Evolutionary conservation across 257 asterid species (phyloP), one percentile per base, ranked within the genome.

Genomic region (Pogostemon cablin): DNA sequence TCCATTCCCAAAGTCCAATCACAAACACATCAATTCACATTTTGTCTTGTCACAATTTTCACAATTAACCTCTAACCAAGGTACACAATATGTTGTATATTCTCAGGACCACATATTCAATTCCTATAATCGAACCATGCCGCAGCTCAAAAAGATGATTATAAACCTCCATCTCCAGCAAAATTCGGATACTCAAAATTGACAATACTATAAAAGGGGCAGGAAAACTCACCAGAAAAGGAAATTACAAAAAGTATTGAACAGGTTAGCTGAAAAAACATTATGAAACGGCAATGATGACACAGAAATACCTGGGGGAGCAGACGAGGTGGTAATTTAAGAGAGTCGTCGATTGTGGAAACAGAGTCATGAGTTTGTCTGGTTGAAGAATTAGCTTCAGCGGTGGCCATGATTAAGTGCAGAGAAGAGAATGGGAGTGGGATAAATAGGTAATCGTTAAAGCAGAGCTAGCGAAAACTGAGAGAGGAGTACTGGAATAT

Each of bases 361-460:
- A 75, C 71, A 60, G 70, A 77, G 68, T 80, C 90, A 55, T 72
- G 83, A 41, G 47, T 70, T 60, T 77, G 58, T 63, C 62, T 71
- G 57, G 85, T 20, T 37, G 62, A 64, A 70, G 86, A 81, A 50
- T 78, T 72, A 37, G 74, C 84, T 53, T 65, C 72, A 54, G 66
- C 68, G 74, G 83, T 6, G 59, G 83, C 95, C 96, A 90, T 87
- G 40, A n/a, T 67, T 79, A 62, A 50, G 52, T 7, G 9, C 44
- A 39, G 50, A 58, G 6, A 5, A 67, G 15, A 58, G 20, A n/a
- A 35, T 64, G 64, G 50, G 48, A 66, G 54, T 17, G 32, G 32
- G 32, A 25, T 25, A 25, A 25, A 25, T 25, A 25, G 32, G 32
- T 25, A 25, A 25, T 25, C 32, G 32, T 63, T 3, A 15, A 62